A percentile compares a stretch with the other conserved stretches of the same genome.
phyloP scores from a whole-genome alignment of 257 asterid species.

The Ocimum tenuiflorum region DNA sequence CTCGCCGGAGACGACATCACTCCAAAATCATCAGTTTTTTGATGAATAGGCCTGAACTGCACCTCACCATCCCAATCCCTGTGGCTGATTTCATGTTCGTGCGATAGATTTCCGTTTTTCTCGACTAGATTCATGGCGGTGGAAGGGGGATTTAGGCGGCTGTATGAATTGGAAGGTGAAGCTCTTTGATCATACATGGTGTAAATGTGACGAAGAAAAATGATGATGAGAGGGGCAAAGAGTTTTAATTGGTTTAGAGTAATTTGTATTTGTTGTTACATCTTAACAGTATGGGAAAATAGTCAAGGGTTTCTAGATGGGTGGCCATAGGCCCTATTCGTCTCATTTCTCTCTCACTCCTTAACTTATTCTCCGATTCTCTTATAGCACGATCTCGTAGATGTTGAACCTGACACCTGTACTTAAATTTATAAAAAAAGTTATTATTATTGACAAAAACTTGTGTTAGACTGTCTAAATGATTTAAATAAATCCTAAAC shows the following conservation, averaged over 20 bases:
- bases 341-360: neutral
- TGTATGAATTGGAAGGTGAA: neutral
- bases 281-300: neutral
- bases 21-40: slow-evolving; percentile 33
- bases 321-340: slow-evolving; percentile 19
- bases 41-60: slow-evolving; percentile 25
- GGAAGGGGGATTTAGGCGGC: neutral
- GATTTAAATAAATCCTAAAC: no score
- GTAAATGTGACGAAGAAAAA: slow-evolving; percentile 4
- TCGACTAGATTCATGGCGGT: slow-evolving; percentile 6
- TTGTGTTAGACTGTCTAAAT: no score
- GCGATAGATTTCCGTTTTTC: slow-evolving; percentile 1
- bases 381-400: neutral
- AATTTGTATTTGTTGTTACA: neutral
- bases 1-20: slow-evolving; percentile 49
- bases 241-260: neutral
- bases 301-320: slow-evolving; percentile 54
- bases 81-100: neutral
- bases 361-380: neutral
- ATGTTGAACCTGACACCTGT: neutral
- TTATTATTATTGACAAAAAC: no score
- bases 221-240: neutral
- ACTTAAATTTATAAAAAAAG: no score
- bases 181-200: slow-evolving; percentile 34
- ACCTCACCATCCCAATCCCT: slow-evolving; percentile 13